Percentiles rank a stretch among this genome's conserved stretches.
Evolutionary conservation across 2,329 filamentous ascomycete species (phyloP).

Genomic region (Xylariomycetidae sp.): DNA sequence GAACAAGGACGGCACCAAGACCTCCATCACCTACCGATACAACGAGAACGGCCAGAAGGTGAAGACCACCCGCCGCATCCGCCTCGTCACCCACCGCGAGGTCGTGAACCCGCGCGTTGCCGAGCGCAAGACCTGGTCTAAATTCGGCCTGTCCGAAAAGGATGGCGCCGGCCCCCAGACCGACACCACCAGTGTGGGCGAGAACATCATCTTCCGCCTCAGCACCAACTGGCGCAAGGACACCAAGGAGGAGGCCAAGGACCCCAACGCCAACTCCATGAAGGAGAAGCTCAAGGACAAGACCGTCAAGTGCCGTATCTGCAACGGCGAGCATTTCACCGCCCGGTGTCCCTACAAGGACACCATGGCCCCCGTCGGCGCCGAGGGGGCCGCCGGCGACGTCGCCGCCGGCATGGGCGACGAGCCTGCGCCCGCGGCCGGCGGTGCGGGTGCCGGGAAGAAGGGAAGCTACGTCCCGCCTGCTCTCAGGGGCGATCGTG

Average conservation of each 20-base stretch:
- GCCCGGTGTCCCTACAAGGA: conserved; percentile 99
- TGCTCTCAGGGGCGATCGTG: conserved; percentile 71
- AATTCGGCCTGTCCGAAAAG: conserved; percentile 88
- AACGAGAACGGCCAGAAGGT: conserved; percentile 95
- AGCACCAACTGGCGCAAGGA: conserved; percentile 91
- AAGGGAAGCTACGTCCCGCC: conserved; percentile 90
- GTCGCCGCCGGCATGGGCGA: conserved; percentile 52
- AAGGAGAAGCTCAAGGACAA: conserved; percentile 92
- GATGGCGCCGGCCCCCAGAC: conserved; percentile 76
- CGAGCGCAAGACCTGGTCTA: conserved; percentile 86
- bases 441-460: conserved; percentile 56
- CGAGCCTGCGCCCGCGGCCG: conserved; percentile 37
- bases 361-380: conserved; percentile 87
- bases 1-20: conserved; percentile 99
- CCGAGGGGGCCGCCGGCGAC: conserved; percentile 47
- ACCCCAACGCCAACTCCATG: conserved; percentile 67
- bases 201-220: conserved; percentile 97
- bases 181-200: conserved; percentile 89
- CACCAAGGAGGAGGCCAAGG: conserved; percentile 74
- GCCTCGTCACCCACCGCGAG: conserved; percentile 85
- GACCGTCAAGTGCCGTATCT: conserved; percentile 99
- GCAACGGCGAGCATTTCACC: conserved; percentile 98
- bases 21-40: conserved; percentile 81
- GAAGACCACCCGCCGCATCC: conserved; percentile 94
- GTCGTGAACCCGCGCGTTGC: conserved; percentile 95